phyloP scores from a whole-genome alignment of 2,329 filamentous ascomycete species.

The Cryphonectria radicalis region DNA sequence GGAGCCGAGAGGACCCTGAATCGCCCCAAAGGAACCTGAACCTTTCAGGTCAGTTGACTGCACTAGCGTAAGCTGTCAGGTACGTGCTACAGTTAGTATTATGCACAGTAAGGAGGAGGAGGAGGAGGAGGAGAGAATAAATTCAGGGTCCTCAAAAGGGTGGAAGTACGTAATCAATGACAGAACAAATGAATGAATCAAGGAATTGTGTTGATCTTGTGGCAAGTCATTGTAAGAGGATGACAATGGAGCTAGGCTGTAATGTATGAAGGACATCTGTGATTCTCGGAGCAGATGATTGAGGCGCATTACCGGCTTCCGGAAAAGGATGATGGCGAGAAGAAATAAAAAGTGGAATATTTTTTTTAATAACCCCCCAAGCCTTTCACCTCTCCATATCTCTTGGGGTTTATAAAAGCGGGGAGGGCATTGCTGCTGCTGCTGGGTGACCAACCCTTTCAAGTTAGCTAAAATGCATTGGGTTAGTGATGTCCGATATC shows the following conservation, averaged over 20 bases:
- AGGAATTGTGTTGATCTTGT: neutral
- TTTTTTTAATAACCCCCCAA: too few species aligned
- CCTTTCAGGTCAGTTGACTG: slow-evolving; percentile 8
- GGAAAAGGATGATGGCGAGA: neutral
- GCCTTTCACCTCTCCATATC: neutral
- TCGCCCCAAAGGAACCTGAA: slow-evolving; percentile 3
- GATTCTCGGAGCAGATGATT: too few species aligned
- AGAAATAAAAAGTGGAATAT: neutral
- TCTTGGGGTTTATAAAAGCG: neutral
- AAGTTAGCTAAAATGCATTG: too few species aligned
- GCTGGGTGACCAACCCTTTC: neutral
- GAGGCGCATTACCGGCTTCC: neutral
- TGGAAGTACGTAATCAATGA: neutral
- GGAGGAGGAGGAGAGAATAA: neutral
- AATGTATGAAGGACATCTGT: too few species aligned
- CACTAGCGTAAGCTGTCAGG: slow-evolving; percentile 18
- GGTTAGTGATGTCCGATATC: too few species aligned
- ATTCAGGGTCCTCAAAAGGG: neutral
- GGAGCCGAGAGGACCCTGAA: slow-evolving; percentile 5
- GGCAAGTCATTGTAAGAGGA: too few species aligned
- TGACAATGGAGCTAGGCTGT: too few species aligned
- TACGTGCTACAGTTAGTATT: neutral
- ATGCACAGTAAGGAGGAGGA: neutral
- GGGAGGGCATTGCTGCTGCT: neutral
- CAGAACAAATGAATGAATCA: neutral